Evolutionary conservation across 2,329 filamentous ascomycete species (phyloP), one percentile per base, ranked within the genome.

Genomic region (Paracamarosporium sp.): DNA sequence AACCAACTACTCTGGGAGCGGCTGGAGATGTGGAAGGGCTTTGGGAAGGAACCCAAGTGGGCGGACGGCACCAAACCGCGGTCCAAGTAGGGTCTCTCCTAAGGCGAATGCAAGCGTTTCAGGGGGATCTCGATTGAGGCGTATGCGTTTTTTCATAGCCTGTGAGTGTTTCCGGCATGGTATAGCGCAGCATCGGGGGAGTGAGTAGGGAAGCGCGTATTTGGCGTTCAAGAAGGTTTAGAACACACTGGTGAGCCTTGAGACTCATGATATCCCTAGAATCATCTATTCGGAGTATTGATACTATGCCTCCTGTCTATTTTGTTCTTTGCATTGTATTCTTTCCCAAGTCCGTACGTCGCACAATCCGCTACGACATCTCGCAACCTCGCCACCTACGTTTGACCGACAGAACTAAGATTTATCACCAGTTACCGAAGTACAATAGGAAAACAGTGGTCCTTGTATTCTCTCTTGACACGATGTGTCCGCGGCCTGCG

Each of bases 1-100:
- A 82, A 85, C 25, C 87, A 92, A 63, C 80, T 97, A 28, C 79
- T 98, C 63, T 80, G 82, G 66, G 94, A 98, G 81, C 83, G 93
- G 55, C 83, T 89, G 65, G 82, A 80, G 28, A 89, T 92, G 69
- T 97, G 92, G 92, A 82, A 80, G 28, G 74, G 55, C 7, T 56
- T 61, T 7, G 73, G 70, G n/a, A 76, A 71, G 60, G 70, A 70
- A 52, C 70, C 72, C 15, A 72, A 38, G 6, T 75, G 72, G 72
- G 63, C 61, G 20, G 64, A 65, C 1, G 54, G 63, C 53, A 70
- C 63, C 2, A 65, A 71, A 57, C 69, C 70, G 15, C 64, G 62
- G 52, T 41, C 55, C 11, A 57, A 59, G 31, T 56, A 53, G 25
- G 47, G 12, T 24, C 8, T 48, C 22, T 33, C 35, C 36, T 50